phyloP scores from a whole-genome alignment of 2,329 filamentous ascomycete species.

The Pezizomycotina sp. region DNA sequence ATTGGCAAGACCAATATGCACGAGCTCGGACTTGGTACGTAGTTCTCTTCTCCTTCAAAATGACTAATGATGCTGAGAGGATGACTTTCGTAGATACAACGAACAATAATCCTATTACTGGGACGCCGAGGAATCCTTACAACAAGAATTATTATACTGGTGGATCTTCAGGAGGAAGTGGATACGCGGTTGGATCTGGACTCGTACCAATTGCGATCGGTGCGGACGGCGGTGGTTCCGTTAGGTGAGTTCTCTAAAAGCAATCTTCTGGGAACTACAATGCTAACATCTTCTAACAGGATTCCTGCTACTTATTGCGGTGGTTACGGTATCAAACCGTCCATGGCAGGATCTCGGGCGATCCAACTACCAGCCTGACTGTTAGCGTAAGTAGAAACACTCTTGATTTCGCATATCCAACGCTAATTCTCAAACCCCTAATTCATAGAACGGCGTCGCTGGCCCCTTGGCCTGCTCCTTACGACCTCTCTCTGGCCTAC shows the following conservation, averaged over 20 bases:
- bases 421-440: conserved; percentile 2
- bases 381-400: conserved; percentile 33
- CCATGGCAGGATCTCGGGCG: conserved; percentile 45
- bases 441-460: conserved; percentile 37
- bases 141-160: conserved; percentile 59
- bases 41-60: conserved; percentile 1
- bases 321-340: conserved; percentile 57
- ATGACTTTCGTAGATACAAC: conserved; percentile 39
- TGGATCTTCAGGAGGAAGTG: conserved; percentile 58
- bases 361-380: conserved; percentile 35
- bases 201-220: conserved; percentile 56
- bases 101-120: conserved; percentile 55
- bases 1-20: conserved; percentile 63
- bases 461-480: conserved; percentile 58
- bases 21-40: conserved; percentile 46
- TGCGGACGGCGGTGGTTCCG: conserved; percentile 56
- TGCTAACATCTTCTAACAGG: background rate
- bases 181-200: conserved; percentile 51
- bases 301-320: conserved; percentile 58
- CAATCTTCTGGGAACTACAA: background rate
- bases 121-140: conserved; percentile 62
- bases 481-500: conserved; percentile 70
- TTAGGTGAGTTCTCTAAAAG: conserved; percentile 33
- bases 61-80: background rate
- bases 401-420: too few species aligned